Evolutionary conservation across 1,284 basidiomycete species (phyloP).

Genomic region (Leccinum cinnamomeum): DNA sequence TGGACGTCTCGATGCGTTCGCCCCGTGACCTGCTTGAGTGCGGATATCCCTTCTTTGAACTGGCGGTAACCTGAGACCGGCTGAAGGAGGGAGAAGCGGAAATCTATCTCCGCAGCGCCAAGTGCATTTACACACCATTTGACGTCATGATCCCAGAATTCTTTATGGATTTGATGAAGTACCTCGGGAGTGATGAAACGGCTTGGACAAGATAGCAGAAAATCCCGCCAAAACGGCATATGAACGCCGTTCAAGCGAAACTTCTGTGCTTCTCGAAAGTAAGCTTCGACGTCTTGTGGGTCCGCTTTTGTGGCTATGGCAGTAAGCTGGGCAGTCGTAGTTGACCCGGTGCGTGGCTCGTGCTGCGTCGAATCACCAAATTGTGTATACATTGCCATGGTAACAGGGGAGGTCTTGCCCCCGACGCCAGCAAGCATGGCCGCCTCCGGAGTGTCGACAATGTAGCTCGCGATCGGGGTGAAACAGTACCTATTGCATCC

Average conservation of each 20-base stretch:
- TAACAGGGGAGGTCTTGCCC: background rate
- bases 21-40: background rate
- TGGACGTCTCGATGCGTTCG: background rate
- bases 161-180: background rate
- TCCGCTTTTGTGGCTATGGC: background rate
- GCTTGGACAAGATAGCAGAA: background rate
- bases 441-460: background rate
- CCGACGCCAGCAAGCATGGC: background rate
- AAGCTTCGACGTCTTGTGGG: background rate
- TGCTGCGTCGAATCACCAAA: background rate
- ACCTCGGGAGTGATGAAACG: background rate
- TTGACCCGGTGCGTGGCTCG: background rate
- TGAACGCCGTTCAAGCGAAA: background rate
- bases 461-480: background rate
- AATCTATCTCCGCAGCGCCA: background rate
- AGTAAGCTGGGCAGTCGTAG: background rate
- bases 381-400: background rate
- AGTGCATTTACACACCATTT: background rate
- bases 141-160: background rate
- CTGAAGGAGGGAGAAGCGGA: background rate
- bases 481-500: background rate
- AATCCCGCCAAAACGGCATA: background rate
- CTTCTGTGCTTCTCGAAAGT: background rate
- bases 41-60: background rate
- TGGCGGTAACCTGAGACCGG: background rate